phyloP scores from a whole-genome alignment of 2,329 filamentous ascomycete genomes.

The Aspergillus uvarum region DNA sequence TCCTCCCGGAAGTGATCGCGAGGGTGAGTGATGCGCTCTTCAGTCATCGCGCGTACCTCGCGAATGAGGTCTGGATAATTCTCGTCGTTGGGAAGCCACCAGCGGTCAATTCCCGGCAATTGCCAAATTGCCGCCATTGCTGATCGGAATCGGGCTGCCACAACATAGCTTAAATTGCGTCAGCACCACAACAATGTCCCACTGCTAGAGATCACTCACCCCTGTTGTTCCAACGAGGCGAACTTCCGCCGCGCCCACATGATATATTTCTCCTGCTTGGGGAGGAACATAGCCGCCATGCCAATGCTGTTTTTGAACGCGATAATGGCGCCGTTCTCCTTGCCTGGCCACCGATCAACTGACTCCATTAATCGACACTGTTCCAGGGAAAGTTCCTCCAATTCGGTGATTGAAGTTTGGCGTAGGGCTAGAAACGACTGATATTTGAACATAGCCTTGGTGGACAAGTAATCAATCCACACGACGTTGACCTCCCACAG shows the following conservation, averaged over 20 bases:
- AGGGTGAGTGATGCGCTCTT: slow-evolving; percentile 66
- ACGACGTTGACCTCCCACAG: slow-evolving; percentile 74
- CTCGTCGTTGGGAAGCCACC: slow-evolving; percentile 88
- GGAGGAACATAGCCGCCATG: slow-evolving; percentile 77
- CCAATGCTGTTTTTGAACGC: slow-evolving; percentile 73
- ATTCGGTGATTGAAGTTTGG: slow-evolving; percentile 52
- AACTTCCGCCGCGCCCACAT: slow-evolving; percentile 81
- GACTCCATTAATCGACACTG: slow-evolving; percentile 79
- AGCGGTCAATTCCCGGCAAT: slow-evolving; percentile 68
- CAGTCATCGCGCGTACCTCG: slow-evolving; percentile 75
- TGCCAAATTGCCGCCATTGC: slow-evolving; percentile 76
- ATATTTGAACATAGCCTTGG: slow-evolving; percentile 76
- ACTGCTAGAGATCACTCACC: slow-evolving; percentile 52
- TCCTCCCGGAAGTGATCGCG: slow-evolving; percentile 59
- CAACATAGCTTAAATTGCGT: slow-evolving; percentile 68
- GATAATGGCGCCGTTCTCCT: slow-evolving; percentile 68
- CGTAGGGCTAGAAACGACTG: slow-evolving; percentile 63
- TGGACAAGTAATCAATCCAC: slow-evolving; percentile 73
- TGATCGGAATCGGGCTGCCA: slow-evolving; percentile 69
- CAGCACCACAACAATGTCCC: slow-evolving; percentile 3
- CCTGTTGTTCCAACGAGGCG: slow-evolving; percentile 72
- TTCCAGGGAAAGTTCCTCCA: slow-evolving; percentile 63
- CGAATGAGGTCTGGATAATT: slow-evolving; percentile 71
- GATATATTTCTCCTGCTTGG: slow-evolving; percentile 67
- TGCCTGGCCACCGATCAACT: slow-evolving; percentile 68